These are phyloP conservation scores for Phytophthora podocarpi DNA, from an alignment of 352 stramenopile genomes.

Conservation along the genomic window DNA sequence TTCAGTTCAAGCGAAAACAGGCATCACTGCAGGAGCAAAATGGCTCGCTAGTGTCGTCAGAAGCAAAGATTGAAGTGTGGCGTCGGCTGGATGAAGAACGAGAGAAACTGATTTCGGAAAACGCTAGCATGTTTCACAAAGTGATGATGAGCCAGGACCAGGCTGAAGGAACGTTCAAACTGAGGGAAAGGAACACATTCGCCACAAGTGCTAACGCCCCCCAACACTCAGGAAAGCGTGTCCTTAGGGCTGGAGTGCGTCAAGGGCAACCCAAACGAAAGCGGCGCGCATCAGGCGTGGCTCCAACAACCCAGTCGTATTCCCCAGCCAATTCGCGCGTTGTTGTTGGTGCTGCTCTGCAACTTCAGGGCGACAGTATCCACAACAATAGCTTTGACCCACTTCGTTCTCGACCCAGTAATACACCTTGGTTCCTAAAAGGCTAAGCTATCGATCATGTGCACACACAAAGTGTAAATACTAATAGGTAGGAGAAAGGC, in stretches of 20 bases:
- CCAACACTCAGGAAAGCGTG: not conserved
- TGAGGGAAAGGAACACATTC: not conserved
- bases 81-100: constrained; percentile 12
- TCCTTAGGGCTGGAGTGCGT: not conserved
- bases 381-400: too few species aligned
- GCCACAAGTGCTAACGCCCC: not conserved
- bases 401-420: constrained; percentile 4
- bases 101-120: constrained; percentile 13
- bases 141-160: constrained; percentile 17
- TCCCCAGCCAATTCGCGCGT: constrained; percentile 11
- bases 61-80: constrained; percentile 1
- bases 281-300: not conserved
- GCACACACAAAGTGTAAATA: too few species aligned
- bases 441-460: not conserved
- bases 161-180: not conserved
- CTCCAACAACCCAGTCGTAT: too few species aligned
- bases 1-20: constrained; percentile 16
- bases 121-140: constrained; percentile 20
- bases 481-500: too few species aligned
- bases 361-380: not conserved
- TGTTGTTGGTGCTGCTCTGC: constrained; percentile 18
- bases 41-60: not conserved
- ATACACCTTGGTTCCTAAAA: constrained; percentile 23
- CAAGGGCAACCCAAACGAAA: not conserved
- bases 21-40: constrained; percentile 14